Conservation (phyloP, 73 alveolate genomes). For the Paramecium bursaria region DNA sequence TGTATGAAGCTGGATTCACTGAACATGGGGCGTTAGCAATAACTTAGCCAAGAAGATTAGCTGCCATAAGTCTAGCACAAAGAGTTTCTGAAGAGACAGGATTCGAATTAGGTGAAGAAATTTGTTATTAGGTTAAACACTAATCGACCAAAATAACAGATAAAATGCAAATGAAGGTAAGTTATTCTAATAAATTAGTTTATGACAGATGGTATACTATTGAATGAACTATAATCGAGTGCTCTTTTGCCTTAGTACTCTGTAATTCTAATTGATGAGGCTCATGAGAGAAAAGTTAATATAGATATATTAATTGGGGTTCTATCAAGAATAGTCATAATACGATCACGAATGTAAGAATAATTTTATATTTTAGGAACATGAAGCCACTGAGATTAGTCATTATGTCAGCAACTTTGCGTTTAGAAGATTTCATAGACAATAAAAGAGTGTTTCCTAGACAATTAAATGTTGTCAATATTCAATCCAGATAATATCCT, state of each 20-base stretch:
- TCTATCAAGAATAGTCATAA: slow-evolving; percentile 89
- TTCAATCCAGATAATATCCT: slow-evolving; percentile 94
- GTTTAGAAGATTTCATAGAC: slow-evolving; percentile 93
- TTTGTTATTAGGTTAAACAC: slow-evolving; percentile 96
- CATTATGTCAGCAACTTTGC: slow-evolving; percentile 97
- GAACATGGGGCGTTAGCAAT: slow-evolving; percentile 84
- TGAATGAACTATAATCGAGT: slow-evolving; percentile 92
- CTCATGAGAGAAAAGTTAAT: slow-evolving; percentile 98
- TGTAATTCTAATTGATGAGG: slow-evolving; percentile 98
- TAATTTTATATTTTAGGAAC: slow-evolving; percentile 71
- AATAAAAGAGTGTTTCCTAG: slow-evolving; percentile 85
- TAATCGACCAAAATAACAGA: slow-evolving; percentile 80
- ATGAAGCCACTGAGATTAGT: slow-evolving; percentile 91
- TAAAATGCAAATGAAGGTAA: slow-evolving; percentile 82
- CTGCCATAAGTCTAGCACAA: slow-evolving; percentile 95
- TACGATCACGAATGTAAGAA: slow-evolving; percentile 85
- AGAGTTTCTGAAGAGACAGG: slow-evolving; percentile 94
- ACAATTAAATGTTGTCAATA: slow-evolving; percentile 75
- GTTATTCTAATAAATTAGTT: slow-evolving; percentile 66
- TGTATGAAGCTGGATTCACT: slow-evolving; percentile 89
- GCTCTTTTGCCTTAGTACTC: slow-evolving; percentile 87
- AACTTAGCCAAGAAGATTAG: slow-evolving; percentile 99
- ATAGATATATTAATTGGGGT: slow-evolving; percentile 96
- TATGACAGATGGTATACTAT: slow-evolving; percentile 98
- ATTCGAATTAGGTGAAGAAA: slow-evolving; percentile 86